A percentile compares a stretch with the other conserved stretches of the same genome.
Conservation (phyloP, 148 eudicot species). For the Fallopia convolvulus region DNA sequence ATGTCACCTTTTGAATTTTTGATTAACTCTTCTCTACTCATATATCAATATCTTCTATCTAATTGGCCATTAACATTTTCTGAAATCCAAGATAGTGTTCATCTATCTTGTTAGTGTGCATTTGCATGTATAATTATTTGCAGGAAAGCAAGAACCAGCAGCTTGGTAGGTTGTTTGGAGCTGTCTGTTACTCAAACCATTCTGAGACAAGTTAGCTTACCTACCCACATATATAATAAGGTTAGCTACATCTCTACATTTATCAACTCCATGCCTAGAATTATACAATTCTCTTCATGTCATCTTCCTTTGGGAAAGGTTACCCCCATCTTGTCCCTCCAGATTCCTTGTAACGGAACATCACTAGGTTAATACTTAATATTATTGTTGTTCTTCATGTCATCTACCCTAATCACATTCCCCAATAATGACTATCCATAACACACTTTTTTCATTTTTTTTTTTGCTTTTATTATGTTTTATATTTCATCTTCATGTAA, state of each 20-base stretch:
- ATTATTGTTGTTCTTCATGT: neutral
- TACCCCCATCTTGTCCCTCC: too few species aligned
- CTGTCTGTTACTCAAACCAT: neutral
- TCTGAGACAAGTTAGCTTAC: neutral
- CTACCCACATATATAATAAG: neutral
- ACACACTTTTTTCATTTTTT: neutral
- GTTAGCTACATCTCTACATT: neutral
- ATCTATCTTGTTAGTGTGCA: neutral
- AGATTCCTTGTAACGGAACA: too few species aligned
- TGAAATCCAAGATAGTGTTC: neutral
- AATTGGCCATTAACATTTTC: neutral
- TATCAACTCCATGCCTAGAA: neutral
- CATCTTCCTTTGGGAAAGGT: neutral
- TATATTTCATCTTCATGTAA: neutral
- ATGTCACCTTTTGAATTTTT: neutral
- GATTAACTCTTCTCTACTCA: neutral
- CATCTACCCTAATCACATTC: neutral
- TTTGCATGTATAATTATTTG: neutral
- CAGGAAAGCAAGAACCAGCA: neutral
- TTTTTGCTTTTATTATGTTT: neutral
- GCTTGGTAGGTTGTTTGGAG: slow-evolving; percentile 1
- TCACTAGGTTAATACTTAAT: too few species aligned
- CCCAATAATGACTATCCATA: neutral
- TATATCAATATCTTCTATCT: neutral
- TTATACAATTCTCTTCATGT: neutral